Conservation (phyloP, 768 basidiomycete genomes). For the Mycena metata region DNA sequence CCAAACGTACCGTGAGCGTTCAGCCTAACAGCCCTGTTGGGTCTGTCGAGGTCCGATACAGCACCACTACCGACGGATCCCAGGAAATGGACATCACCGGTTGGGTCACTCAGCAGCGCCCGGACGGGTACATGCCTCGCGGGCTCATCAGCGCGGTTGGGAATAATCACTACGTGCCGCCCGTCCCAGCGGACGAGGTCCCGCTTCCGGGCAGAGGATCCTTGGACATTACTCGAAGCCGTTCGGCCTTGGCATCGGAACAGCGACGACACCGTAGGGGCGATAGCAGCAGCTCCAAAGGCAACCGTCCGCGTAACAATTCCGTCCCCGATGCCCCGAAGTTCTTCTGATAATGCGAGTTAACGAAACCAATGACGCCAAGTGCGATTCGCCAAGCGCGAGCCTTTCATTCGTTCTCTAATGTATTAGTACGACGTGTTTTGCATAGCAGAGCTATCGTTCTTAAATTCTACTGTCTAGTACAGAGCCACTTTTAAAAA, state of each 20-base stretch:
- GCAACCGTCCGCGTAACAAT: slow-evolving; percentile 10
- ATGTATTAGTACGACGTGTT: slow-evolving; percentile 25
- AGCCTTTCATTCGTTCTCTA: slow-evolving; percentile 28
- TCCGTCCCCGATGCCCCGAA: slow-evolving; percentile 29
- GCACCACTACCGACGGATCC: slow-evolving; percentile 15
- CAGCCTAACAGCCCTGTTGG: slow-evolving; percentile 21
- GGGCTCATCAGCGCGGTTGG: slow-evolving; percentile 39
- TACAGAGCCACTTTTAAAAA: neutral
- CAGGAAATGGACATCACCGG: slow-evolving; percentile 36
- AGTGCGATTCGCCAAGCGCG: slow-evolving; percentile 21
- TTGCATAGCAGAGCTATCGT: slow-evolving; percentile 30
- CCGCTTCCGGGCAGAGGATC: slow-evolving; percentile 16
- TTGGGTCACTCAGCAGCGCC: slow-evolving; percentile 38
- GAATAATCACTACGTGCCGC: slow-evolving; percentile 29
- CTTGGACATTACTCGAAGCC: slow-evolving; percentile 24
- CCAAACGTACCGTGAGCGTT: slow-evolving; percentile 21
- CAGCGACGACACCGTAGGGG: neutral
- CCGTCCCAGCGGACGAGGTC: slow-evolving; percentile 12
- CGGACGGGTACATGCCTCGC: slow-evolving; percentile 42
- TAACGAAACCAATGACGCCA: slow-evolving; percentile 21
- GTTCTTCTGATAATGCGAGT: slow-evolving; percentile 21
- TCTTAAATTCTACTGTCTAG: slow-evolving; percentile 15
- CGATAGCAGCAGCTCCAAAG: neutral
- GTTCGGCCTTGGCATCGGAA: slow-evolving; percentile 6
- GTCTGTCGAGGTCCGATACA: slow-evolving; percentile 30